Evolutionary conservation across 1,284 basidiomycete genomes (phyloP).

Genomic region (Coniferiporia sulphurascens): DNA sequence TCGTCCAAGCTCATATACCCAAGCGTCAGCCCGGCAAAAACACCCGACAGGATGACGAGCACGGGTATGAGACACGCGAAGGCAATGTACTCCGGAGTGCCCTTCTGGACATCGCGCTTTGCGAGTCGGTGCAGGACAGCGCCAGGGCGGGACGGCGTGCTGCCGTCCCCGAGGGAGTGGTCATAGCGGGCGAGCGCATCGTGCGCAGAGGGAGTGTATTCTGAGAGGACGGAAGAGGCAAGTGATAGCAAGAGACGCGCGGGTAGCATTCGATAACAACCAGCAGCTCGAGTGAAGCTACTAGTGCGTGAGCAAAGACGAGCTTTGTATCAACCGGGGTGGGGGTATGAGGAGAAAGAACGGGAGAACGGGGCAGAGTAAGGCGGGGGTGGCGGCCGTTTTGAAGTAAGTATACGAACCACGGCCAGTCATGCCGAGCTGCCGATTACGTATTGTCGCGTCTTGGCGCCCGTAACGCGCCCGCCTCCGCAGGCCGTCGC

Average conservation of each 20-base stretch:
- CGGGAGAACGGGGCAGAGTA: background rate
- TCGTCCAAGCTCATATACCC: slow-evolving; percentile 94
- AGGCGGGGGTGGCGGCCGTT: background rate
- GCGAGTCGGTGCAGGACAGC: slow-evolving; percentile 4
- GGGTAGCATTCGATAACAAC: slow-evolving; percentile 16
- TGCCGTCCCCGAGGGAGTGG: background rate
- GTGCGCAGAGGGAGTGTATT: slow-evolving; percentile 6
- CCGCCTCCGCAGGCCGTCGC: background rate
- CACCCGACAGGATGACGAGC: slow-evolving; percentile 47
- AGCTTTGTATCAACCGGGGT: background rate
- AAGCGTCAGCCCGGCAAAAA: slow-evolving; percentile 73
- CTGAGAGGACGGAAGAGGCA: slow-evolving; percentile 16
- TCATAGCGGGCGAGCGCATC: slow-evolving; percentile 5
- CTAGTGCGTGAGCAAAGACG: background rate
- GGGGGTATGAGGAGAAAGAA: background rate
- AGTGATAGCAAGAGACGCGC: slow-evolving; percentile 10
- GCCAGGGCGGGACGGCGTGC: background rate
- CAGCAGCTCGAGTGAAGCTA: slow-evolving; percentile 14
- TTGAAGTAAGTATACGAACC: background rate
- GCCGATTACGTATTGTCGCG: background rate
- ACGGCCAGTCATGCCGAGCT: background rate
- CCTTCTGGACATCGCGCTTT: slow-evolving; percentile 6
- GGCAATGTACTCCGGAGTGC: background rate
- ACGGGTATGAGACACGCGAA: slow-evolving; percentile 39
- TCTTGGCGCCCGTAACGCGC: background rate